Evolutionary conservation across 129 eudicot genomes (phyloP).

Genomic region (Sambucus nigra): DNA sequence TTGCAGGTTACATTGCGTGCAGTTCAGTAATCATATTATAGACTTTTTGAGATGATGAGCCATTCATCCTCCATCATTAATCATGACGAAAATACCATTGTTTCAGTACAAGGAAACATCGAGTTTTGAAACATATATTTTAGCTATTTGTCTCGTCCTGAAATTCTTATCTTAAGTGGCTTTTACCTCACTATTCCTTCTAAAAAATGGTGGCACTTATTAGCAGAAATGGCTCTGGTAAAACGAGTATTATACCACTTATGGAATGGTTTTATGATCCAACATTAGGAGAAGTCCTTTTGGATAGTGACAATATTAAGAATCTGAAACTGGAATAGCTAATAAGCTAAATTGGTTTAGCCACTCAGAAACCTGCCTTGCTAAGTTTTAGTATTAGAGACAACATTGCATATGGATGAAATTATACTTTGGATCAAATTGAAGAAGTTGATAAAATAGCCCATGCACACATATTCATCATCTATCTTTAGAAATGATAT

Average conservation of each 20-base stretch:
- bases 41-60: constrained; percentile 94
- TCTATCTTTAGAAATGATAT: constrained; percentile 81
- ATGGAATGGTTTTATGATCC: constrained; percentile 99
- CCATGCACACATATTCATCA: constrained; percentile 81
- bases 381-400: constrained; percentile 85
- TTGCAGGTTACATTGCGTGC: no score
- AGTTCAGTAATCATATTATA: no score
- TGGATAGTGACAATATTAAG: constrained; percentile 91
- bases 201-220: constrained; percentile 91
- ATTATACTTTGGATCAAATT: constrained; percentile 73
- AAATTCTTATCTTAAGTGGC: constrained; percentile 89
- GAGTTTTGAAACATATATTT: constrained; percentile 92
- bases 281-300: constrained; percentile 87
- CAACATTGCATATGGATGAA: constrained; percentile 86
- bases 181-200: constrained; percentile 94
- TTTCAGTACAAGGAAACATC: constrained; percentile 76
- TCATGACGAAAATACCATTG: constrained; percentile 69
- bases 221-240: constrained; percentile 97
- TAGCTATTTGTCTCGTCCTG: constrained; percentile 92
- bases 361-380: constrained; percentile 93
- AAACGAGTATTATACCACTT: constrained; percentile 90
- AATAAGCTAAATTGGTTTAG: constrained; percentile 89
- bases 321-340: constrained; percentile 89
- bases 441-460: constrained; percentile 97
- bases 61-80: constrained; percentile 71